Percentiles rank a stretch among this genome's conserved stretches.
phyloP scores from a whole-genome alignment of 2,329 filamentous ascomycete species.

The Bipolaris zeicola region DNA sequence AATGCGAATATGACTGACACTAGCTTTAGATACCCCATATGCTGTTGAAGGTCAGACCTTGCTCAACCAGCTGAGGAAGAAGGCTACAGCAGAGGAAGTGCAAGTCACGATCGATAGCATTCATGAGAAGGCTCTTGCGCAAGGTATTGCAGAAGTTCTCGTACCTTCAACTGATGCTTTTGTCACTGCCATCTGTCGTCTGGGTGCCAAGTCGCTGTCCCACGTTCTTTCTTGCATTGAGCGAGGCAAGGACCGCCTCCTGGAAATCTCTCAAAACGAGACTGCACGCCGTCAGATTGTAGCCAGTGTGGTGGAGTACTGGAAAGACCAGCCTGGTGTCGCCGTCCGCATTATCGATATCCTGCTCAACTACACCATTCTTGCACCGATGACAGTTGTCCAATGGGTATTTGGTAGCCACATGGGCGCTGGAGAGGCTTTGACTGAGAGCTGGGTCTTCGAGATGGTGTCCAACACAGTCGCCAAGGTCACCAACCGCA shows the following conservation, averaged over 20 bases:
- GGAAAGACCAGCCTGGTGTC: slow-evolving; percentile 88
- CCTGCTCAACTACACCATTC: slow-evolving; percentile 93
- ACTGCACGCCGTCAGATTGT: slow-evolving; percentile 86
- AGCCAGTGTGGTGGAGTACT: slow-evolving; percentile 87
- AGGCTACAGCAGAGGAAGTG: slow-evolving; percentile 85
- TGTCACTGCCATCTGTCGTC: slow-evolving; percentile 88
- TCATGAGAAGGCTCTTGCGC: slow-evolving; percentile 74
- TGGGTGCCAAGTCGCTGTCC: slow-evolving; percentile 93
- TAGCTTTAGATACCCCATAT: slow-evolving; percentile 72
- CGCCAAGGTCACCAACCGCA: slow-evolving; percentile 84
- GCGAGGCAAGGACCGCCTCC: slow-evolving; percentile 85
- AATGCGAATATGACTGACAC: slow-evolving; percentile 1
- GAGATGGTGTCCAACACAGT: slow-evolving; percentile 91
- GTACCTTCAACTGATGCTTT: slow-evolving; percentile 92
- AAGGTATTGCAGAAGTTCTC: slow-evolving; percentile 72
- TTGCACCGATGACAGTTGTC: slow-evolving; percentile 82
- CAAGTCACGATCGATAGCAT: slow-evolving; percentile 80
- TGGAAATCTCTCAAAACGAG: slow-evolving; percentile 75
- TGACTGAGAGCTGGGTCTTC: slow-evolving; percentile 78
- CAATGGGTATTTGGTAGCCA: slow-evolving; percentile 83
- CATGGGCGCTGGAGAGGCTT: slow-evolving; percentile 66
- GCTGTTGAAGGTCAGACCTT: slow-evolving; percentile 83
- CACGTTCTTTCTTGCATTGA: slow-evolving; percentile 96
- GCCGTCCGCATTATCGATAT: slow-evolving; percentile 95
- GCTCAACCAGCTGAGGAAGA: slow-evolving; percentile 77